Base-by-base conservation (phyloP, 176 grass and related monocot genomes). In the Stipa capillata region DNA sequence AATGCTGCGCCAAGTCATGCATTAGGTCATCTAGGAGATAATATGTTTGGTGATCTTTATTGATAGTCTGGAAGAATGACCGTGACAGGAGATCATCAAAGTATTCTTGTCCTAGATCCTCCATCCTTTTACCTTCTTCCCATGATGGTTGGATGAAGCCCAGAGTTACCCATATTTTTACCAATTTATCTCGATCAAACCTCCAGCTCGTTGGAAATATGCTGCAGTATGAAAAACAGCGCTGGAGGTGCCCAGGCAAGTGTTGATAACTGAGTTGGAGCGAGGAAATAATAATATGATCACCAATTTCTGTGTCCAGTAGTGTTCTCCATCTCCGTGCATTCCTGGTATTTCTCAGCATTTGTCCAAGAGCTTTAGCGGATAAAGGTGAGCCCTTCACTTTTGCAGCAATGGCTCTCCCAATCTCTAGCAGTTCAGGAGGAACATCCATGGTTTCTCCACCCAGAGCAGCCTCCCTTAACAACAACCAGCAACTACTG, bases 211-310 rank as follows among this genome's bases (percentile, higher is more conserved):
- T 86, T 29, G 88, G 85, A 77, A 94, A 94, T 65, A 88, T 78
- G 73, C 85, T 90, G 47, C 91, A 94, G 25, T 90, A 90, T 4
- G 82, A 83, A 79, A 94, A 88, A 55, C 91, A 94, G 7, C 55
- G 77, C 55, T 90, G 85, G 25, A 94, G 77, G 21, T 86, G 81
- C 29, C 15, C 12, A 10, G 91, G 78, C 25, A 93, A 65, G 48
- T 93, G 79, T 45, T 69, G 48, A 50, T 93, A 93, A 58, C 85
- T 93, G 58, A 71, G 76, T 60, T 72, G 80, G 17, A 93, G 31
- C 8, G 80, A 74, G 15, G 91, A 74, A 2, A 85, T 50, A 41
- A 93, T 82, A 57, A 69, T 74, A 35, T 54, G 56, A 33, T 79
- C 42, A 39, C 71, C 64, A 66, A 79, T 74, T 51, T 87, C 43